Evolutionary conservation across 2,329 filamentous ascomycete species (phyloP), one percentile per base, ranked within the genome.

Genomic region (Aspergillus spinulosporus): DNA sequence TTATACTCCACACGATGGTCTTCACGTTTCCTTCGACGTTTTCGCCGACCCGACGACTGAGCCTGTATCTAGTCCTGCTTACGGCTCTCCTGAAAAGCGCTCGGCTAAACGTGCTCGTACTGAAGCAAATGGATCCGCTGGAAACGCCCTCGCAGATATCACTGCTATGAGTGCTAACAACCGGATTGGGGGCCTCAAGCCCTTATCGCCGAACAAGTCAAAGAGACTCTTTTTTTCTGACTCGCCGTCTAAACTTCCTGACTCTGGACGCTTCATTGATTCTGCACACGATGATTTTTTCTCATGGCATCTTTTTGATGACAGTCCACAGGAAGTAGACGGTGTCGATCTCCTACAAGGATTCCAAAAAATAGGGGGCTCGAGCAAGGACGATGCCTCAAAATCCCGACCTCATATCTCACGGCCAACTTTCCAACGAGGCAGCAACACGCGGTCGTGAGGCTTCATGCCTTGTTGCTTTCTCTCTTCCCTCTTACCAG

Each of bases 51-150:
- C 71, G n/a, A 67, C 65, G 8, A 58, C 70, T 32, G 75, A 74
- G 4, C 69, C 69, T 28, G 62, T 72, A 28, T 78, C 72, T 11
- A 73, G 71, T 43, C 72, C 68, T 56, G 71, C 66, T 29, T 73
- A 72, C 57, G 76, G 79, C 12, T 86, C 83, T 28, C 84, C 84
- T 1, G 76, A 81, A 61, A 85, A 84, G 70, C 80, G 78, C 44
- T 76, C 76, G 5, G 70, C 71, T 2, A 82, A 81, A 61, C 80
- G 82, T 32, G 75, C 78, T 5, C 77, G 79, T 29, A 74, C 79
- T 7, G 78, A 80, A 58, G 77, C 80, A 58, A 76, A 77, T 44
- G 78, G 72, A 52, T 80, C 78, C 9, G 77, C 78, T 29, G 73
- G 74, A 46, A 78, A 76, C 54, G 77, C 82, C 21, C 79, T 87